Conservation (phyloP, 1,139 yeast species). For the Pichia sp. region DNA sequence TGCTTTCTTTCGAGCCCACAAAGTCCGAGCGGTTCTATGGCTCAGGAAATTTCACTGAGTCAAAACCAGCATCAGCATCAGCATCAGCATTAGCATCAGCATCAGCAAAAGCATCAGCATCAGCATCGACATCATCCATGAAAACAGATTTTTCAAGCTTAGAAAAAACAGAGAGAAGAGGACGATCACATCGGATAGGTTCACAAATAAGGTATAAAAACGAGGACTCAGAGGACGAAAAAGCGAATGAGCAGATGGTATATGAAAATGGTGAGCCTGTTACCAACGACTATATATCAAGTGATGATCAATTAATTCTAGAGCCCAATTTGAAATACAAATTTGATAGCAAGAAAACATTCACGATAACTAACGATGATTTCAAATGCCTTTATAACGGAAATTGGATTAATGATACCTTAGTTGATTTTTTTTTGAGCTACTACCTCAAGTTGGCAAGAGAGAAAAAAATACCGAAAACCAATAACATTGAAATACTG, state of each 20-base stretch:
- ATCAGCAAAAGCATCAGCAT: background rate
- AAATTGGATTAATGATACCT: conserved; percentile 73
- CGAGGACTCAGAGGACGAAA: conserved; percentile 15
- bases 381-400: conserved; percentile 64
- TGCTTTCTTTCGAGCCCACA: background rate
- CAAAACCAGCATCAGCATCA: background rate
- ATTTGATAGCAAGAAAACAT: conserved; percentile 44
- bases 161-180: conserved; percentile 12
- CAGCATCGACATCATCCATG: conserved; percentile 1
- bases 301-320: conserved; percentile 35
- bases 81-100: background rate
- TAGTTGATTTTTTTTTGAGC: conserved; percentile 67
- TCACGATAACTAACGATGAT: conserved; percentile 55
- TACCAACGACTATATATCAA: conserved; percentile 26
- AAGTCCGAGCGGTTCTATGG: conserved; percentile 4
- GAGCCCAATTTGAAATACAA: conserved; percentile 49
- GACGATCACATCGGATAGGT: conserved; percentile 9
- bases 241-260: conserved; percentile 15
- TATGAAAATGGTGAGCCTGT: conserved; percentile 14
- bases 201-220: conserved; percentile 12
- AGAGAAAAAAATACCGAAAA: conserved; percentile 25
- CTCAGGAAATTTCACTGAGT: background rate
- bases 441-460: conserved; percentile 44
- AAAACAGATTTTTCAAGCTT: conserved; percentile 14
- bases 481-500: conserved; percentile 56